These are phyloP conservation scores for Curvularia eragrostidis DNA, from an alignment of 2,329 filamentous ascomycete species.

Conservation along the genomic window DNA sequence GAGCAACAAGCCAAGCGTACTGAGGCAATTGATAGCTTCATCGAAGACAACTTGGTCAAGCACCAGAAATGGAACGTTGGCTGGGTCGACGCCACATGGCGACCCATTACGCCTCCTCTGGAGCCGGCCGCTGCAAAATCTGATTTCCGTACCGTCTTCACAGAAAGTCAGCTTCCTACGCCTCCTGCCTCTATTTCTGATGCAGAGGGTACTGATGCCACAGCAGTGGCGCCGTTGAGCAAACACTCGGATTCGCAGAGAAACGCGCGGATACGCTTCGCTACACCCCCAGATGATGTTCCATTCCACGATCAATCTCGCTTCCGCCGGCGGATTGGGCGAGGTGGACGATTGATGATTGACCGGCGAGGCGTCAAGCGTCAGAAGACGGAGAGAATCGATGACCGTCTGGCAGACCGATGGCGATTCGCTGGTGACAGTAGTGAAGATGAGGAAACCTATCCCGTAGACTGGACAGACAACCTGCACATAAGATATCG, in stretches of 20 bases:
- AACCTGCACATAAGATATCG: constrained; percentile 64
- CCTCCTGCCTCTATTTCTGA: constrained; percentile 57
- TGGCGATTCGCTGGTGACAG: constrained; percentile 91
- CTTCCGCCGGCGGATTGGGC: constrained; percentile 83
- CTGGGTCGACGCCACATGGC: constrained; percentile 85
- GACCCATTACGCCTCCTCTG: constrained; percentile 79
- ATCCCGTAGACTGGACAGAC: constrained; percentile 75
- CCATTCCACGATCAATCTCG: constrained; percentile 60
- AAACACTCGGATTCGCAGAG: constrained; percentile 35
- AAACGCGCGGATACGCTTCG: constrained; percentile 47
- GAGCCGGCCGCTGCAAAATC: constrained; percentile 55
- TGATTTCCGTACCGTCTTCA: constrained; percentile 50
- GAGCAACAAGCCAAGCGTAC: constrained; percentile 83
- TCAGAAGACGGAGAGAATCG: constrained; percentile 44
- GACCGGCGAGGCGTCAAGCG: constrained; percentile 76
- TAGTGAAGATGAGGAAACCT: constrained; percentile 75
- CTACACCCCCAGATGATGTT: constrained; percentile 49
- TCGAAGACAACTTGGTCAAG: constrained; percentile 85
- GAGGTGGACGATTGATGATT: constrained; percentile 84
- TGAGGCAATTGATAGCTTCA: constrained; percentile 78
- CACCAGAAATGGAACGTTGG: constrained; percentile 92
- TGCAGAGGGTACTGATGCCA: constrained; percentile 50
- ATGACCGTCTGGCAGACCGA: constrained; percentile 47
- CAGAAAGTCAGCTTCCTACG: constrained; percentile 53
- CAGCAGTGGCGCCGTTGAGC: constrained; percentile 47